Conservation (phyloP, 164 flowering plant species). For the Vitis rotundifolia region DNA sequence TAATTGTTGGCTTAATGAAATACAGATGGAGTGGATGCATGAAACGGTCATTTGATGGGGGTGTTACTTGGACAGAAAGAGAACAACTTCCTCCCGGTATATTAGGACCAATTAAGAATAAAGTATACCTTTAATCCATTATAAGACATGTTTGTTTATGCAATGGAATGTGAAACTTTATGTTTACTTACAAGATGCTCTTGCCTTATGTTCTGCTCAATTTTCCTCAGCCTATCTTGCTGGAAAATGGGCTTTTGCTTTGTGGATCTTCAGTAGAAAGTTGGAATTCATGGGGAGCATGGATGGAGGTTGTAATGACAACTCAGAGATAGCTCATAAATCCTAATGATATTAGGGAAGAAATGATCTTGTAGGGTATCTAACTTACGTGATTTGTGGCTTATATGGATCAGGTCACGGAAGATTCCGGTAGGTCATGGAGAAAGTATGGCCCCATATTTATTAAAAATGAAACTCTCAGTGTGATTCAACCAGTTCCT, state of each 20-base stretch:
- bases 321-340: neutral
- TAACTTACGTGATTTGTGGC: constrained; percentile 8
- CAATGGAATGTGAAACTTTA: neutral
- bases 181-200: neutral
- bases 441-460: constrained; percentile 82
- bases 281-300: constrained; percentile 99
- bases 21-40: constrained; percentile 92
- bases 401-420: constrained; percentile 50
- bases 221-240: constrained; percentile 71
- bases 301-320: constrained; percentile 74
- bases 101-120: constrained; percentile 88
- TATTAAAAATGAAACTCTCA: constrained; percentile 46
- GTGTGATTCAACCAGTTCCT: constrained; percentile 95
- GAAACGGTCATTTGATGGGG: constrained; percentile 83
- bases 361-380: neutral
- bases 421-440: constrained; percentile 80
- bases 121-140: constrained; percentile 44
- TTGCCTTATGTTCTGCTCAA: constrained; percentile 1
- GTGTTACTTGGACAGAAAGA: constrained; percentile 79
- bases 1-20: constrained; percentile 3
- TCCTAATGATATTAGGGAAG: neutral
- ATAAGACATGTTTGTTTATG: neutral
- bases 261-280: constrained; percentile 98
- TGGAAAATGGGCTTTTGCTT: constrained; percentile 68
- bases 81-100: constrained; percentile 98